Percentiles rank a stretch among this genome's conserved stretches.
Conservation (phyloP, 768 basidiomycete genomes). For the Steccherinum ochraceum region DNA sequence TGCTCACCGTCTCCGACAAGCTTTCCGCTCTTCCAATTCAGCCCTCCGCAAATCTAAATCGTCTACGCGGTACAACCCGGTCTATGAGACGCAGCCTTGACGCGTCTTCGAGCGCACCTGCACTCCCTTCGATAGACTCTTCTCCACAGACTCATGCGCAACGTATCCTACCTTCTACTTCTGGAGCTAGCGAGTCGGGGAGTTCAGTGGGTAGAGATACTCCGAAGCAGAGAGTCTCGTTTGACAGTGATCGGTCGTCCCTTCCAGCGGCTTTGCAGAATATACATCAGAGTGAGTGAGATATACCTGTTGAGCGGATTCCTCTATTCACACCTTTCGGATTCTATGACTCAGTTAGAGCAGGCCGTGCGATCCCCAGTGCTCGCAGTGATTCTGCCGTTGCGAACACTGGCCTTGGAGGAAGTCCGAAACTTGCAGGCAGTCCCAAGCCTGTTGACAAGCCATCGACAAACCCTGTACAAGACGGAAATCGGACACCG, state of each 20-base stretch:
- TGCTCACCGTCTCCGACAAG: conserved; percentile 38
- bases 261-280: conserved; percentile 30
- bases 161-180: conserved; percentile 13
- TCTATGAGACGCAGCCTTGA: conserved; percentile 30
- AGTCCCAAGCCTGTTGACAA: conserved; percentile 2
- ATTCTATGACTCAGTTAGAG: too few species aligned
- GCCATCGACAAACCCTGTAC: conserved; percentile 6
- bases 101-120: conserved; percentile 26
- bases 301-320: too few species aligned
- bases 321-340: too few species aligned
- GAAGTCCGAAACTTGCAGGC: conserved; percentile 7
- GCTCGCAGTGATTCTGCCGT: conserved; percentile 29
- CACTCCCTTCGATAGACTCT: conserved; percentile 31
- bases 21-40: conserved; percentile 32
- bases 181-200: conserved; percentile 27
- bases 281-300: conserved; percentile 35
- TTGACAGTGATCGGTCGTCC: conserved; percentile 46
- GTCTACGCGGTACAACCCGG: conserved; percentile 28
- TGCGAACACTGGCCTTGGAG: conserved; percentile 18
- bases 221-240: conserved; percentile 46
- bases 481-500: conserved; percentile 21
- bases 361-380: too few species aligned
- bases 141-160: conserved; percentile 14
- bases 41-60: conserved; percentile 26
- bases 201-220: conserved; percentile 35